A percentile compares a stretch with the other conserved stretches of the same genome.
Conservation (phyloP, 2,329 filamentous ascomycete genomes). For the Penicillium aurantiogriseum region DNA sequence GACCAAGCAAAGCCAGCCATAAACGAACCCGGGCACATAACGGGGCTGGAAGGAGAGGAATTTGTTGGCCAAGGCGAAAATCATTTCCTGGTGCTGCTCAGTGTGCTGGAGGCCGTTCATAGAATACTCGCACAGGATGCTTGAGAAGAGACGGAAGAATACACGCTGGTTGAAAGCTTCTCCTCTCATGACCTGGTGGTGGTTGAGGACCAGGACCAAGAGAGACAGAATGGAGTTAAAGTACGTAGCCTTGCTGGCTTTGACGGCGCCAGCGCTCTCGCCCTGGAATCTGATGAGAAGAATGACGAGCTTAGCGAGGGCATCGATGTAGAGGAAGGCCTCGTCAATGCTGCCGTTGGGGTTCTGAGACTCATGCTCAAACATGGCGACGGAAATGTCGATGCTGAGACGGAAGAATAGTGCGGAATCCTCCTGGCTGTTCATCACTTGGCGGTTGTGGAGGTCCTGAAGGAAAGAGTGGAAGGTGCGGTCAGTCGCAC, state of each 20-base stretch:
- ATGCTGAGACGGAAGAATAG: conserved; percentile 78
- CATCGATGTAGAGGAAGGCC: conserved; percentile 68
- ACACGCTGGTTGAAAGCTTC: conserved; percentile 83
- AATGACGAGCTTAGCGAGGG: conserved; percentile 76
- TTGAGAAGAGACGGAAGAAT: conserved; percentile 86
- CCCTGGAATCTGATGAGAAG: conserved; percentile 71
- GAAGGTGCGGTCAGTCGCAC: conserved; percentile 69
- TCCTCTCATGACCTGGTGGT: conserved; percentile 76
- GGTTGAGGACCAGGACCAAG: conserved; percentile 76
- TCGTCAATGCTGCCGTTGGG: conserved; percentile 60
- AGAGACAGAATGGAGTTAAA: conserved; percentile 76
- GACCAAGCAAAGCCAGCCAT: conserved; percentile 78
- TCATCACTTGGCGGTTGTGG: conserved; percentile 70
- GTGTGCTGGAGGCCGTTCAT: conserved; percentile 57
- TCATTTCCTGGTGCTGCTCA: conserved; percentile 65
- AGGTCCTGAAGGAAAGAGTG: conserved; percentile 81
- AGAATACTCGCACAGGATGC: conserved; percentile 74
- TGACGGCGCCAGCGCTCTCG: conserved; percentile 58
- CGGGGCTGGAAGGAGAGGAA: conserved; percentile 73
- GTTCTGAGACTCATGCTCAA: conserved; percentile 66
- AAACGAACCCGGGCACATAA: conserved; percentile 77
- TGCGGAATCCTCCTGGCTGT: conserved; percentile 71
- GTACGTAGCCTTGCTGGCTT: conserved; percentile 65
- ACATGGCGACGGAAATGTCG: conserved; percentile 74
- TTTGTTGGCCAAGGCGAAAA: conserved; percentile 68